Base-by-base conservation (phyloP, 2,329 filamentous ascomycete genomes). In the Diaporthe sp. region DNA sequence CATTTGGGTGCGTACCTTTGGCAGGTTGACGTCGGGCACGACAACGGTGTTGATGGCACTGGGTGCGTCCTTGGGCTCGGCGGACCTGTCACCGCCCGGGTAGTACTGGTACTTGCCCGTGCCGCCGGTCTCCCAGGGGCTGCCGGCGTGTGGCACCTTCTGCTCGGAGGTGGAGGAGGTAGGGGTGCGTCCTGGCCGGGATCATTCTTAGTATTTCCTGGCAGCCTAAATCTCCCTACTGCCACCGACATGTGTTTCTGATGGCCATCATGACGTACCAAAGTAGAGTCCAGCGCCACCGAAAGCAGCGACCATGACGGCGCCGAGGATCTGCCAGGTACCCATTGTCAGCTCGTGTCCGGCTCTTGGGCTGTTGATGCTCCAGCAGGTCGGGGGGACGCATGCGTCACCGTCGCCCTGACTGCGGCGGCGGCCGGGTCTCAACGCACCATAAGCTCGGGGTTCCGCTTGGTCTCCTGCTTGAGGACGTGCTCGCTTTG, bases 41-140 rank as follows among this genome's bases (percentile, higher is more conserved):
- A 99, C 93, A 81, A 98, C 96, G 79, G 94, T 94, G 90, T 99
- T 98, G 87, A 99, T 88, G 78, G 97, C 97, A 85, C 95, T 98
- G 79, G 97, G 97, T 77, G 97, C 97, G 82, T 98, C 95, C 88
- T 93, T 95, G 84, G 94, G 94, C 77, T 91, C 87, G 83, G 92
- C 89, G 86, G 83, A 92, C 83, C 90, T 86, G 87, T 98, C 95
- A 81, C 96, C 97, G 81, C 95, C 94, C 76, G 96, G 96, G 89
- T 95, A 92, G 87, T 95, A 95, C 85, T 92, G 90, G 90, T 92
- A 92, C 86, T 95, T 94, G 84, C 92, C 87, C 79, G 86, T 82
- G 78, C 88, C 85, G 76, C 90, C 91, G 77, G 90, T 90, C 86
- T 99, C 94, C 97, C 97, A 99, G 78, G 97, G 96, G 93, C 97